A percentile compares a stretch with the other conserved stretches of the same genome.
phyloP scores from a whole-genome alignment of 176 grass and related monocot species.

The Bromus sterilis region DNA sequence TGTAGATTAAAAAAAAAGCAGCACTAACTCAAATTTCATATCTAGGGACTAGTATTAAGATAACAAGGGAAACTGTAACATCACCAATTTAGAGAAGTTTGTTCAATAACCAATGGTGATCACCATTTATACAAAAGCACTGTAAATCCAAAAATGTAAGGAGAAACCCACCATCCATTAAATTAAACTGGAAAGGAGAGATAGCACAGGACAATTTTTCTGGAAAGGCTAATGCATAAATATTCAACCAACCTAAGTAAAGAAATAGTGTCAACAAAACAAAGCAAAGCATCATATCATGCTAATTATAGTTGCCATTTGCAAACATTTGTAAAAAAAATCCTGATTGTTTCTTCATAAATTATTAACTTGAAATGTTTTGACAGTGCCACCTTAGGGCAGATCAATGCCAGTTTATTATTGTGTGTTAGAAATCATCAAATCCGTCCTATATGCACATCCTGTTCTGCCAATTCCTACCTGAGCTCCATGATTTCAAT shows the following conservation, averaged over 20 bases:
- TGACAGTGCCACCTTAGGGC: too few species aligned
- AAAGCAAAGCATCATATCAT: background rate
- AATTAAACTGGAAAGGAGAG: background rate
- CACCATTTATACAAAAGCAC: background rate
- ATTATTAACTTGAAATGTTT: background rate
- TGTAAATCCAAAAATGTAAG: background rate
- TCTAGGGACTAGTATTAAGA: background rate
- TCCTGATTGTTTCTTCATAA: background rate
- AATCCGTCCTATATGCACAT: background rate
- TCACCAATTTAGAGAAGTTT: background rate
- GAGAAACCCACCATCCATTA: background rate
- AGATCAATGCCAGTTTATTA: background rate
- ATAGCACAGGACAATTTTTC: background rate
- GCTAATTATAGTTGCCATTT: background rate
- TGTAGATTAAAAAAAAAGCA: background rate
- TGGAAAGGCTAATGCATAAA: background rate
- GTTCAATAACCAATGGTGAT: background rate
- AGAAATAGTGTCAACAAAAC: background rate
- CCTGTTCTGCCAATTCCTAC: background rate
- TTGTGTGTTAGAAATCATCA: background rate
- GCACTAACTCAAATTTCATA: background rate
- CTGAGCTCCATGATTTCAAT: constrained; percentile 7
- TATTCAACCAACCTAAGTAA: background rate
- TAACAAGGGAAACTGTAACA: background rate
- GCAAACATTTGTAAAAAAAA: background rate